Percentiles rank a stretch among this genome's conserved stretches.
Evolutionary conservation across 495 filamentous ascomycete species (phyloP).

Genomic region (Patellaria atrata): DNA sequence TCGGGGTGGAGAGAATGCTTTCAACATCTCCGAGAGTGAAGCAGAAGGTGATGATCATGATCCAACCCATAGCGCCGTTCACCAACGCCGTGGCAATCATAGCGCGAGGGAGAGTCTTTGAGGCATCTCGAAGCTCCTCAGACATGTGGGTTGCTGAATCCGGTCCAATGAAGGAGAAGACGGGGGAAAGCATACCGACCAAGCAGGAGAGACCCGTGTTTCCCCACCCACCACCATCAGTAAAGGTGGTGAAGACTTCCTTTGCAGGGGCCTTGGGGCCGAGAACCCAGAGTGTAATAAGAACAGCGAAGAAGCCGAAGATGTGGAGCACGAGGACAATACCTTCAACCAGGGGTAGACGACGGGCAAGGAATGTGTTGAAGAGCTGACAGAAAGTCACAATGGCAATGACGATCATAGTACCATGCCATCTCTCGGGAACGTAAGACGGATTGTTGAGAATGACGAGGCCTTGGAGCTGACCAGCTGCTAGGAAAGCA

Average conservation of each 20-base stretch:
- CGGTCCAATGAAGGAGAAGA: constrained; percentile 30
- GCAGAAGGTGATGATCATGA: constrained; percentile 15
- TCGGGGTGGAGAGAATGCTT: constrained; percentile 20
- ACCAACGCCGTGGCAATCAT: constrained; percentile 22
- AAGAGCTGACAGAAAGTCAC: constrained; percentile 36
- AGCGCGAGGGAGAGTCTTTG: constrained; percentile 18
- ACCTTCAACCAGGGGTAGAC: constrained; percentile 42
- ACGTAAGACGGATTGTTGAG: constrained; percentile 35
- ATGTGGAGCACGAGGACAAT: constrained; percentile 47
- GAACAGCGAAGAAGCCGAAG: constrained; percentile 44
- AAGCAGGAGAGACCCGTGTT: constrained; percentile 38
- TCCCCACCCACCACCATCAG: constrained; percentile 42
- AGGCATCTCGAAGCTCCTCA: constrained; percentile 25
- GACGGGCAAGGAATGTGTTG: constrained; percentile 39
- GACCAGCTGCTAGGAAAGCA: constrained; percentile 40
- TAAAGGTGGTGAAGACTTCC: constrained; percentile 39
- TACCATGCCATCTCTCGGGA: constrained; percentile 44
- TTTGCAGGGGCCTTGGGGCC: constrained; percentile 32
- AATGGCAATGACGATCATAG: constrained; percentile 41
- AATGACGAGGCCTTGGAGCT: constrained; percentile 45
- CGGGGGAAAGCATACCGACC: constrained; percentile 39
- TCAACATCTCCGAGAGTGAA: constrained; percentile 33
- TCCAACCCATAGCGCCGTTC: constrained; percentile 23
- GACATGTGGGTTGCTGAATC: constrained; percentile 25
- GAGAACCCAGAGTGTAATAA: constrained; percentile 44